Evolutionary conservation across 73 alveolate genomes (phyloP), one percentile per base, ranked within the genome.

Genomic region (Tetrahymena elliotti): DNA sequence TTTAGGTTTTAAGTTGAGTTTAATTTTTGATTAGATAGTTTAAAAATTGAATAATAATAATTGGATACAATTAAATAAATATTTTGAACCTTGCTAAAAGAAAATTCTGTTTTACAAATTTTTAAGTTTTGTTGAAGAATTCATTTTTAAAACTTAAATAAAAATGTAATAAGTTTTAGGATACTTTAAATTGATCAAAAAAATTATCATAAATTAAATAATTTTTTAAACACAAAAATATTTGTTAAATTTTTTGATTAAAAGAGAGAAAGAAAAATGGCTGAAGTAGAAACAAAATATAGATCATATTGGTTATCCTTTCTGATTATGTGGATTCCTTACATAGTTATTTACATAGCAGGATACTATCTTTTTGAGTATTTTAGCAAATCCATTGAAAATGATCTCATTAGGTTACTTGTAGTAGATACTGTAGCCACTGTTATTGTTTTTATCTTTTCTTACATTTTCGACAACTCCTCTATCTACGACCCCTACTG

Each of bases 401-500:
- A 24, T 27, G 40, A 54, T 93, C 52, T 84, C 4, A 36, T 84
- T 24, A 37, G 83, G 20, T 38, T 37, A 34, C 54, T 84, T 38
- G 54, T 84, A 1, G 94, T 84, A 84, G 94, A 84, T 84, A 20
- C 31, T 18, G 31, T 84, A 8, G 94, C 94, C 15, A 84, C 94
- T 31, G 34, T 84, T 4, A 33, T 84, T 24, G 94, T 84, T n/a
- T 84, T 84, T 18, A 35, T 84, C 33, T 84, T 37, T 24, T 84
- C 94, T 37, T 27, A 27, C 52, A 84, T 84, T n/a, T 36, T 84
- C 27, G 93, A 94, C 83, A 83, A 94, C 82, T 68, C 96, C 27
- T 94, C 96, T 27, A 88, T 94, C 83, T 94, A 94, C 47, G 96
- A 94, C 53, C 93, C 93, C 20, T 94, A 88, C 53, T 94, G 96